These are phyloP conservation scores for Vitis rupestris DNA, from an alignment of 164 flowering plant species.

Conservation along the genomic window DNA sequence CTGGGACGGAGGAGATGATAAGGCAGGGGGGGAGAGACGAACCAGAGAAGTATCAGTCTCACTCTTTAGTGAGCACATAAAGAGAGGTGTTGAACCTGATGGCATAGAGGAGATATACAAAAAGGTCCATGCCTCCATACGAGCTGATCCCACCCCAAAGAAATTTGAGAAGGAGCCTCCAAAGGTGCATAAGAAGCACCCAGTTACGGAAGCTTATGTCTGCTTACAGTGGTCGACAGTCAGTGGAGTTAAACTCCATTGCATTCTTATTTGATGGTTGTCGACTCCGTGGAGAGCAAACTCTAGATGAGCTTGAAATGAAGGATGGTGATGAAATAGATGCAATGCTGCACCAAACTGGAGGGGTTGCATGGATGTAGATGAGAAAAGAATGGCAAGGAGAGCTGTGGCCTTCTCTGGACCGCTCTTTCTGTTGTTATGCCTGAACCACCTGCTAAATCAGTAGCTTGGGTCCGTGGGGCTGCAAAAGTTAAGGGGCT, in stretches of 20 bases:
- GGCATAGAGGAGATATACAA: conserved; percentile 52
- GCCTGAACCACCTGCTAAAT: conserved; percentile 93
- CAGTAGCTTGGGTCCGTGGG: conserved; percentile 81
- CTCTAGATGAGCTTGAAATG: conserved; percentile 53
- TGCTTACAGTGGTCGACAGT: conserved; percentile 51
- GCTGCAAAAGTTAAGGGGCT: conserved; percentile 82
- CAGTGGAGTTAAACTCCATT: conserved; percentile 38
- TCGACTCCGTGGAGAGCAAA: conserved; percentile 41
- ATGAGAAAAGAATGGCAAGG: no score
- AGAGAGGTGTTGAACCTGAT: conserved; percentile 65
- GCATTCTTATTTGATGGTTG: conserved; percentile 59
- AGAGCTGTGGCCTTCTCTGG: conserved; percentile 70
- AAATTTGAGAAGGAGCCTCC: conserved; percentile 69
- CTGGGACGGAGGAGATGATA: conserved; percentile 90
- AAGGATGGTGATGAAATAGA: conserved; percentile 53
- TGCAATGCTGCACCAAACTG: conserved; percentile 47
- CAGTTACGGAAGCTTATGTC: conserved; percentile 48
- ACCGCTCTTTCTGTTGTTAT: conserved; percentile 91
- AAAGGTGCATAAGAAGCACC: conserved; percentile 56
- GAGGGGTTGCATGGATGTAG: conserved; percentile 17
- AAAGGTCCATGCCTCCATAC: conserved; percentile 52
- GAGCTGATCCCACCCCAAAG: conserved; percentile 41
- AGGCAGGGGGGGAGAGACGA: conserved; percentile 91
- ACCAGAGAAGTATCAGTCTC: conserved; percentile 82
- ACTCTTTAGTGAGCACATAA: conserved; percentile 61